Base-by-base conservation (phyloP, 192 early-diverging fungal genomes). In the Coemansia aciculifera region DNA sequence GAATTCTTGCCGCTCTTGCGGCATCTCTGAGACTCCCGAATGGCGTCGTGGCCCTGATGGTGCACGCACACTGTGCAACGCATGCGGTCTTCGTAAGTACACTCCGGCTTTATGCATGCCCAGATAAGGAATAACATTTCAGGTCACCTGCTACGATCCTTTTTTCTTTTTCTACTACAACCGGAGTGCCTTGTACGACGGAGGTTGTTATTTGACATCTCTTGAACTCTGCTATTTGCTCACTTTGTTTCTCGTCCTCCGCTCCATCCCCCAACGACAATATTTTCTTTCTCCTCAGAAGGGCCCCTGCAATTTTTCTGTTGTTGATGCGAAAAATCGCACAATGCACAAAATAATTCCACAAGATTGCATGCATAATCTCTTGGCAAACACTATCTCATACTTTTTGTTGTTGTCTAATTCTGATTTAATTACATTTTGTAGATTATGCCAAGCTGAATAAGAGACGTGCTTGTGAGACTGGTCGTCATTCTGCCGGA, bases 31-130 rank as follows among this genome's bases (percentile, higher is more conserved):
- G 71, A 96, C 95, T 0, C 95, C 95, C 34, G 94, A 96, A 75
- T 98, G 96, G 96, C 85, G 96, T 34, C 90, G 96, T 15, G 95
- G 96, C 9, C 95, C 95, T 19, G 90, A 92, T 46, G 94, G 94
- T 19, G 90, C 92, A 6, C 84, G 96, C 29, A 96, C 95, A 11
- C 86, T 98, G 21, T 98, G 96, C 84, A 98, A 98, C 80, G 96
- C 94, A 0, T 95, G 96, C 75, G 95, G 95, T 15, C 85, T 93
- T 48, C 91, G 90, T 91, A 86, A 86, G 89, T 89, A 69, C 48
- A 13, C 54, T 57, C 24, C 24, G 27, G 7, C 57, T n/a, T 19
- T 39, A 34, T 57, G 54, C 54, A 29, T 29, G 21, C 19, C 34
- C 48, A 19, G 23, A 51, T 51, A 21, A 8, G 21, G 46, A 48